Evolutionary conservation across 306 rosid genomes (phyloP), one percentile per base, ranked within the genome.

Genomic region (Citrullus mucosospermus): DNA sequence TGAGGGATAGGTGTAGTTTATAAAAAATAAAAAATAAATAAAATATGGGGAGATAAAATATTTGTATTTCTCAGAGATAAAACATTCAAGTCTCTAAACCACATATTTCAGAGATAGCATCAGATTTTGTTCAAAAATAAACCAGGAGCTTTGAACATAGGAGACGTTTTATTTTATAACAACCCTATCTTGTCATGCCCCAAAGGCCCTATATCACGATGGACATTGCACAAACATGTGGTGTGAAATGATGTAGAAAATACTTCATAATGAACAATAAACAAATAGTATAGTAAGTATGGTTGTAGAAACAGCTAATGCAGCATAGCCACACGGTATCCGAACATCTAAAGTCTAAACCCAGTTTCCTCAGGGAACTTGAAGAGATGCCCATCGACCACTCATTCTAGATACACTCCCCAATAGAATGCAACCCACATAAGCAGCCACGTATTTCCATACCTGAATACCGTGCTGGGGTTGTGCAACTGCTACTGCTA

Each of bases 391-490:
- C 25, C 12, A 8, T 48, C 44, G 48, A 72, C 1, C 22, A 14
- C 28, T 8, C 14, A 70, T 70, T 7, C 76, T 70, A 70, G 57
- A 70, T 5, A 46, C 6, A 18, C 58, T 25, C 41, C 39, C 58
- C 9, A 43, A 53, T 73, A 28, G 61, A 50, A 15, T 73, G 4
- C 44, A 16, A 73, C 20, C 41, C 15, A n/a, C 54, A 58, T 57
- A 25, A 39, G 38, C 3, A 39, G 38, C n/a, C 43, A 25, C 32
- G 18, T 74, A 9, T 76, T 55, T 73, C 55, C 36, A 13, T 87
- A 92, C 98, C 96, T 95, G 97, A 84, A 95, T 88, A 80, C 99
- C 99, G 80, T 91, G 95, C 48, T 95, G 97, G 14, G 97, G 99
- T 85, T 95, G 99, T 44, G 97, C 96, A 85, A 95, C 97, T 63